A percentile compares a stretch with the other conserved stretches of the same genome.
Conservation (phyloP, 495 filamentous ascomycete genomes). For the Diplogelasinospora grovesii region DNA sequence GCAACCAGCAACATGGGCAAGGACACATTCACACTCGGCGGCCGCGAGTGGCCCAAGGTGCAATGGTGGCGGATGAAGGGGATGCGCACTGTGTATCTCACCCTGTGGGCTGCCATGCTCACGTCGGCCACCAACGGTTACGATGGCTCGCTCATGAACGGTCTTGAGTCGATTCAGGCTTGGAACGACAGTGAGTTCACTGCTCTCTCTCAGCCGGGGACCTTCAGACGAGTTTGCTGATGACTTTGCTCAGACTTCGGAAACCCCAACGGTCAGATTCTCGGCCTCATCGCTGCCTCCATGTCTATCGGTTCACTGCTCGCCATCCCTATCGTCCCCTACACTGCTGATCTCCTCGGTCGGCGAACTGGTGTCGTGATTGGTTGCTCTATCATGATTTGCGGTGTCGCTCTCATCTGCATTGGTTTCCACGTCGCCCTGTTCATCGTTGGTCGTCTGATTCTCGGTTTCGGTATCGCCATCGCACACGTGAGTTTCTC, state of each 20-base stretch:
- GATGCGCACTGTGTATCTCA: slow-evolving; percentile 34
- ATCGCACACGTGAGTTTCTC: slow-evolving; percentile 39
- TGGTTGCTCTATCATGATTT: slow-evolving; percentile 27
- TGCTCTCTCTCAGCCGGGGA: not conserved
- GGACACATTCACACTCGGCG: slow-evolving; percentile 36
- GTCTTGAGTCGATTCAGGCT: slow-evolving; percentile 39
- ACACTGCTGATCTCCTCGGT: slow-evolving; percentile 33
- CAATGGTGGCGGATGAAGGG: slow-evolving; percentile 35
- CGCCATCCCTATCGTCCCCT: slow-evolving; percentile 42
- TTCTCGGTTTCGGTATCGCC: slow-evolving; percentile 56
- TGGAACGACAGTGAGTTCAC: slow-evolving; percentile 33
- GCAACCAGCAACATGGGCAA: slow-evolving; percentile 34
- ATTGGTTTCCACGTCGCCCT: slow-evolving; percentile 40
- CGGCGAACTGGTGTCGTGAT: slow-evolving; percentile 39
- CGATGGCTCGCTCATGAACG: slow-evolving; percentile 42
- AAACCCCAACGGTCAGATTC: slow-evolving; percentile 10
- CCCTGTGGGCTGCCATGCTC: slow-evolving; percentile 31
- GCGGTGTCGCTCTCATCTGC: slow-evolving; percentile 46
- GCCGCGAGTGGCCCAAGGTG: slow-evolving; percentile 33
- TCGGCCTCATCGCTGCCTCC: slow-evolving; percentile 50
- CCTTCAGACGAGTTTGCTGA: not conserved
- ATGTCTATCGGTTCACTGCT: slow-evolving; percentile 48
- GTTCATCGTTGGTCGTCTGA: slow-evolving; percentile 56
- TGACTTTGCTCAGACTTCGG: slow-evolving; percentile 9
- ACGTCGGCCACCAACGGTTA: slow-evolving; percentile 26